Conservation (phyloP, 2,329 filamentous ascomycete genomes). For the Fusarium nisikadoi region DNA sequence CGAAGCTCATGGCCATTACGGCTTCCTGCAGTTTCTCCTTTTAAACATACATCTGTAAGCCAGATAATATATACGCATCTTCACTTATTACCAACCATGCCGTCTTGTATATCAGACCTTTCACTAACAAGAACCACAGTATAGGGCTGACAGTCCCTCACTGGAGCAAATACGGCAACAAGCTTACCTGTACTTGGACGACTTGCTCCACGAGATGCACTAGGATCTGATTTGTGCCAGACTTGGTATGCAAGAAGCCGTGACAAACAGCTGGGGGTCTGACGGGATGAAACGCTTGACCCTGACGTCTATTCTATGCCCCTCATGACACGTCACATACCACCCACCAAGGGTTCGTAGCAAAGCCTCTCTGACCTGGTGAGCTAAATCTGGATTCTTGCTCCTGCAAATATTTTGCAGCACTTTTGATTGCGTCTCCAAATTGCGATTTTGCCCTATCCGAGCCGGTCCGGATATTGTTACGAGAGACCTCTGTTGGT, state of each 20-base stretch:
- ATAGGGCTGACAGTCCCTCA: constrained; percentile 25
- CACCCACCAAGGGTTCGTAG: constrained; percentile 38
- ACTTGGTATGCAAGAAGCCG: constrained; percentile 33
- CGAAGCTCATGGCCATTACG: not conserved
- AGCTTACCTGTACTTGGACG: not conserved
- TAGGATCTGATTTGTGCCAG: constrained; percentile 37
- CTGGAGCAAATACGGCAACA: constrained; percentile 20
- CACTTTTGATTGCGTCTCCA: not conserved
- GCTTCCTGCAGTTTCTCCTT: not conserved
- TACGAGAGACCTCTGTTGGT: not conserved
- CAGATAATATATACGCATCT: not conserved
- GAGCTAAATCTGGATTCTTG: constrained; percentile 7
- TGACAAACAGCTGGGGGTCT: constrained; percentile 39
- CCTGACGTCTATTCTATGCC: constrained; percentile 37
- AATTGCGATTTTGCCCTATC: constrained; percentile 13
- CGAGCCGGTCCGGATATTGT: constrained; percentile 11
- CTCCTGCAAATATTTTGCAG: not conserved
- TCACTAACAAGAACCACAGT: constrained; percentile 1
- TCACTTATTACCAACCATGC: not conserved
- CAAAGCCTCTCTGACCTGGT: constrained; percentile 25
- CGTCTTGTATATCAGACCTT: constrained; percentile 4
- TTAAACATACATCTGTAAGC: constrained; percentile 6
- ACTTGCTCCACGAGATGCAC: constrained; percentile 9
- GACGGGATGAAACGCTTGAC: constrained; percentile 44
- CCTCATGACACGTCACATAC: constrained; percentile 46